Percentiles rank a stretch among this genome's conserved stretches.
Evolutionary conservation across 75 land plant genomes (phyloP).

Genomic region (Selaginella moellendorffii): DNA sequence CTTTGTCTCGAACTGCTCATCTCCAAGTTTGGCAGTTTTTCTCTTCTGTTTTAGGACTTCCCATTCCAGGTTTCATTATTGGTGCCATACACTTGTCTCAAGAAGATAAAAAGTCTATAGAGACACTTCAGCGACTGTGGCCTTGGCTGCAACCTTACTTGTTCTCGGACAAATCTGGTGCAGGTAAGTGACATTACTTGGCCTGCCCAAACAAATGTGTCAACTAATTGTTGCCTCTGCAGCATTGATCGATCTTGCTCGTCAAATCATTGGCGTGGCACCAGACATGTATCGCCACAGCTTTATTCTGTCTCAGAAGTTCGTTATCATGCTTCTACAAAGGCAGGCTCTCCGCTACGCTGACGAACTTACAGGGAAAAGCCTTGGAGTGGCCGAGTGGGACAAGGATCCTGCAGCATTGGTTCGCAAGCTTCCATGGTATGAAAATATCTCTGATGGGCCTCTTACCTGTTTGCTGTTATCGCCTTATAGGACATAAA

Average conservation of each 20-base stretch:
- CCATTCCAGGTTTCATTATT: constrained; percentile 23
- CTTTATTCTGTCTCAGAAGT: constrained; percentile 23
- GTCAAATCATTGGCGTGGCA: constrained; percentile 19
- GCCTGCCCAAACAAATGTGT: too few relatives aligned
- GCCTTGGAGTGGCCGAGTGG: constrained; percentile 19
- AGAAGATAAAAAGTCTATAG: constrained; percentile 33
- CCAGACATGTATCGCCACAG: constrained; percentile 31
- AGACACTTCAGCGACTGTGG: constrained; percentile 33
- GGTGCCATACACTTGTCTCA: constrained; percentile 19
- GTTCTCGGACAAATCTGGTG: constrained; percentile 9
- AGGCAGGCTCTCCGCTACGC: constrained; percentile 38
- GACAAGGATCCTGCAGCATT: constrained; percentile 26
- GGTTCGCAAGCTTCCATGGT: constrained; percentile 15
- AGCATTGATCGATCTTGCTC: constrained; percentile 11
- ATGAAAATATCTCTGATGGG: too few relatives aligned
- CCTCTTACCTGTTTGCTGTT: too few relatives aligned
- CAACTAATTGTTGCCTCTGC: too few relatives aligned
- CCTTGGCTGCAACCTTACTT: constrained; percentile 24
- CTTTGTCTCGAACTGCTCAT: constrained; percentile 35
- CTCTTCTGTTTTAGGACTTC: constrained; percentile 11
- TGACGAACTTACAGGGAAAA: constrained; percentile 38
- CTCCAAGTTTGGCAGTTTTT: constrained; percentile 37
- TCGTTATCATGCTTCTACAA: constrained; percentile 34
- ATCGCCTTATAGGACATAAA: too few relatives aligned
- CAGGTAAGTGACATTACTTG: constrained; percentile 9